These are phyloP conservation scores for Boletellus ananiceps DNA, from an alignment of 768 basidiomycete genomes.

Conservation along the genomic window DNA sequence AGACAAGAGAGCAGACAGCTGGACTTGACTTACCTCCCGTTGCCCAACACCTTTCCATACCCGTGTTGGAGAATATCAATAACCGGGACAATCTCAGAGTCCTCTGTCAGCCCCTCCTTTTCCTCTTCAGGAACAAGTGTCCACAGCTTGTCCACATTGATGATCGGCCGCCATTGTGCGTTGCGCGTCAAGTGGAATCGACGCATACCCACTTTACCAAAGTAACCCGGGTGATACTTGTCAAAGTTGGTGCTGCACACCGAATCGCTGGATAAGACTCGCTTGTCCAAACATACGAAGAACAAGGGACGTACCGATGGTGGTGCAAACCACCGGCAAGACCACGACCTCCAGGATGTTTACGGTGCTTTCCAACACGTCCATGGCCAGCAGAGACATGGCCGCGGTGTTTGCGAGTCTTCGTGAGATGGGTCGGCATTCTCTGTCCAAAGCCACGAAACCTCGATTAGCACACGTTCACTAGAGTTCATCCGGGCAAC, in stretches of 20 bases:
- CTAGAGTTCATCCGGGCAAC: constrained; percentile 30
- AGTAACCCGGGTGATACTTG: constrained; percentile 99
- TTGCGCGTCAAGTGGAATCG: constrained; percentile 95
- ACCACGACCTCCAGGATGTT: constrained; percentile 99
- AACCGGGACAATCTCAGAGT: constrained; percentile 86
- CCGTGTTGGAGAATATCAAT: constrained; percentile 83
- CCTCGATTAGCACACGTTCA: constrained; percentile 16
- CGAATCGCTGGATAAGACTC: not conserved
- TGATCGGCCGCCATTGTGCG: constrained; percentile 85
- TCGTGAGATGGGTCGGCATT: constrained; percentile 95
- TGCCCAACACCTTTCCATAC: constrained; percentile 93
- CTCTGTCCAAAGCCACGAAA: constrained; percentile 30
- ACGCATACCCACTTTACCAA: constrained; percentile 99
- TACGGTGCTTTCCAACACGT: constrained; percentile 99
- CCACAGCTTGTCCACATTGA: constrained; percentile 99
- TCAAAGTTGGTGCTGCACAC: constrained; percentile 83
- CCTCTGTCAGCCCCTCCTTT: constrained; percentile 69
- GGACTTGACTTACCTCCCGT: constrained; percentile 64
- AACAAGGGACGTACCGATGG: constrained; percentile 68
- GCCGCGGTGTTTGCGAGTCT: constrained; percentile 98
- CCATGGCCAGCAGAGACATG: constrained; percentile 99
- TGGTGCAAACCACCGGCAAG: constrained; percentile 99
- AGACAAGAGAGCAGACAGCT: not conserved
- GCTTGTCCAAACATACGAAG: not conserved
- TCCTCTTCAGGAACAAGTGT: constrained; percentile 81